phyloP scores from a whole-genome alignment of 805 yeast genomes.

The Suhomyces tanzawaensis region DNA sequence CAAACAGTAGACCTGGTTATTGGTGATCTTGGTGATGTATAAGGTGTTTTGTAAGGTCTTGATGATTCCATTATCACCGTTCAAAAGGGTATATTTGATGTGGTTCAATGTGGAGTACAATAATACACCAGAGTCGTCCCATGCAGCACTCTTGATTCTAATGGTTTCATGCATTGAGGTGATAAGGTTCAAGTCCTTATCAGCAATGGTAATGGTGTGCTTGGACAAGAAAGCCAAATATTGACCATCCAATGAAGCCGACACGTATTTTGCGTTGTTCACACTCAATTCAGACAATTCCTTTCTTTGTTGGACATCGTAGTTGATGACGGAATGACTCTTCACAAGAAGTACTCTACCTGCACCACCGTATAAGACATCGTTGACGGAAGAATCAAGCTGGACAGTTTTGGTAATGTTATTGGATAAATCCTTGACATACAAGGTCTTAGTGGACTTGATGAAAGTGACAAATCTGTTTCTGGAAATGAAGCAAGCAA shows the following conservation, averaged over 20 bases:
- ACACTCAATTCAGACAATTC: conserved; percentile 65
- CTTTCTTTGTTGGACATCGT: conserved; percentile 91
- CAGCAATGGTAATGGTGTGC: conserved; percentile 88
- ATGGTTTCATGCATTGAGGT: conserved; percentile 94
- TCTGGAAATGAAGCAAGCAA: conserved; percentile 90
- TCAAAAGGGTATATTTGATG: conserved; percentile 86
- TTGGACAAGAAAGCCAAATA: conserved; percentile 85
- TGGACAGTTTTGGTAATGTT: conserved; percentile 78
- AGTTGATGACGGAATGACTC: conserved; percentile 67
- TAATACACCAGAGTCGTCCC: conserved; percentile 93
- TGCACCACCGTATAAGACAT: conserved; percentile 75
- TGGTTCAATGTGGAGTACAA: conserved; percentile 94
- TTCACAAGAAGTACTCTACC: conserved; percentile 80
- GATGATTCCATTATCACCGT: conserved; percentile 94
- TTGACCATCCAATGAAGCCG: conserved; percentile 87
- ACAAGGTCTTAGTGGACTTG: conserved; percentile 62
- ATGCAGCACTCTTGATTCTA: conserved; percentile 92
- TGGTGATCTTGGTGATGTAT: conserved; percentile 72
- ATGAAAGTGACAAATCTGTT: conserved; percentile 86
- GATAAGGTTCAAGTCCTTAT: conserved; percentile 69
- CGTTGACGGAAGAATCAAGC: conserved; percentile 63
- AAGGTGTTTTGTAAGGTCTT: conserved; percentile 87
- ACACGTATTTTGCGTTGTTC: conserved; percentile 79
- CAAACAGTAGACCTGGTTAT: conserved; percentile 72
- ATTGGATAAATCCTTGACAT: conserved; percentile 80